Evolutionary conservation across 1,284 basidiomycete species (phyloP), one percentile per base, ranked within the genome.

Genomic region (Leccinum griseonigrum): DNA sequence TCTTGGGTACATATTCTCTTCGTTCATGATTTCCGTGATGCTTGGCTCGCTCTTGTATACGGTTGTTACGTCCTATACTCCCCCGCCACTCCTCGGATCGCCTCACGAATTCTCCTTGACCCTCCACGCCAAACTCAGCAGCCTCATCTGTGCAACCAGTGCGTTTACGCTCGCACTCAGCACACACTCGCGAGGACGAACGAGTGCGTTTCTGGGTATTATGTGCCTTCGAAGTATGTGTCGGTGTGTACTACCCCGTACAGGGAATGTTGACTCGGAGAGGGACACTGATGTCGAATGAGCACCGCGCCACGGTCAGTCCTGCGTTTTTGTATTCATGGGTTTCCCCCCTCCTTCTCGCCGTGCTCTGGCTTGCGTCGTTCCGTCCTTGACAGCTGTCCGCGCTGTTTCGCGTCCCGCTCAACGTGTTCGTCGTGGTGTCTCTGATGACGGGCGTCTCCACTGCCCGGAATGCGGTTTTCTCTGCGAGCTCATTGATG

Each of bases 1-100:
- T 0, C 78, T 91, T 3, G 89, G 89, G 3, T 87, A 87, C 74
- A 90, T 91, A 64, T 91, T 91, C 73, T 88, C 88, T 26, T 80
- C 84, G 4, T 90, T 90, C 78, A 91, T 91, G 89, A 77, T 90
- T 57, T 84, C 83, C 63, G 90, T 91, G 88, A 88, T 90, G 83
- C 81, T 91, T 64, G 89, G 89, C 26, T 90, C 88, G 6, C 75
- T 90, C 53, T 67, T 89, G 38, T 91, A 91, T 75, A 87, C 83
- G 28, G 77, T 77, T 62, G 75, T 87, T 66, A 76, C 78, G 4
- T 77, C 84, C 0, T 74, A 79, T 61, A 69, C 72, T 40, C 70
- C 74, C 53, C 74, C 69, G 54, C 69, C 67, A n/a, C 54, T 64
- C 34, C 62, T 65, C n/a, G 66, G 70, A 50, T 64, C 65, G 32